These are phyloP conservation scores for Cladosporium sp. DNA, from an alignment of 2,329 filamentous ascomycete species.

Conservation along the genomic window DNA sequence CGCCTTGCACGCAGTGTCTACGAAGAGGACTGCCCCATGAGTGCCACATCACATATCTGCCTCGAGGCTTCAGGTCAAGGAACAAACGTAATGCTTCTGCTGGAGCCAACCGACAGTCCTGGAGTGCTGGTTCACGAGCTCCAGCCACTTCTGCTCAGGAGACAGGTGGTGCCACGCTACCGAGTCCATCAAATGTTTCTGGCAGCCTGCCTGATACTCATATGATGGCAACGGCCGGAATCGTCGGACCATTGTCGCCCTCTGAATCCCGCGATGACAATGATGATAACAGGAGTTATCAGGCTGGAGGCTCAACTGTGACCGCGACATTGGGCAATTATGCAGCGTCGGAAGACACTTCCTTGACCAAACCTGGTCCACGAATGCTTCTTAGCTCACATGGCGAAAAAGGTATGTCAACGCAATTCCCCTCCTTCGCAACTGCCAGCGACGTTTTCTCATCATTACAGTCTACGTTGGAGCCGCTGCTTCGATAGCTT, in stretches of 20 bases:
- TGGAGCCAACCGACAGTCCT: background rate
- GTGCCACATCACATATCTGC: conserved; percentile 12
- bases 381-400: conserved; percentile 55
- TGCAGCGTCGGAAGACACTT: background rate
- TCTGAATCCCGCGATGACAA: conserved; percentile 11
- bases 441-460: background rate
- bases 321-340: background rate
- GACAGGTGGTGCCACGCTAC: background rate
- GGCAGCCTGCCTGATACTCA: background rate
- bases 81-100: background rate
- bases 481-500: conserved; percentile 56
- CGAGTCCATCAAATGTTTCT: background rate
- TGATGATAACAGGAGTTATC: conserved; percentile 4
- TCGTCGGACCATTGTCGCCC: conserved; percentile 6
- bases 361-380: background rate
- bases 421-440: background rate
- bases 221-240: background rate
- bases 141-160: background rate
- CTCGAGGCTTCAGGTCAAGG: conserved; percentile 7
- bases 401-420: conserved; percentile 52
- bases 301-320: background rate
- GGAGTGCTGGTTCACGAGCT: background rate
- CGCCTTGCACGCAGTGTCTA: conserved; percentile 16
- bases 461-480: conserved; percentile 48
- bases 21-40: conserved; percentile 3